Base-by-base conservation (phyloP, 2,329 filamentous ascomycete genomes). In the Claviceps pazoutovae region DNA sequence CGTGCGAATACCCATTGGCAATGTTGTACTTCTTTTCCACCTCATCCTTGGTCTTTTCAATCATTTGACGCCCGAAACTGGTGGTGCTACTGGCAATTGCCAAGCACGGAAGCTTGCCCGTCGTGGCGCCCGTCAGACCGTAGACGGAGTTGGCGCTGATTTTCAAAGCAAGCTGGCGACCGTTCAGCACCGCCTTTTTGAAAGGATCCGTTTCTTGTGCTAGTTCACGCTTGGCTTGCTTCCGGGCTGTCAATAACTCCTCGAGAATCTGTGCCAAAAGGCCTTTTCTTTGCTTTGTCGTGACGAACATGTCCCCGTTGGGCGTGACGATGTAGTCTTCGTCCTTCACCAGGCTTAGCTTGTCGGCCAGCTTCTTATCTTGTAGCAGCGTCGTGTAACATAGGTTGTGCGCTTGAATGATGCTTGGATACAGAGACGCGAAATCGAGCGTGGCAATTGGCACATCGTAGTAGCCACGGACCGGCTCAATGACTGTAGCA, bases 361-460 rank as follows among this genome's bases (percentile, higher is more conserved):
- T 86, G 54, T 94, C 86, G 4, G 95, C 78, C 1, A 79, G 82
- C 30, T 72, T 79, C 66, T 88, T 88, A 52, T 64, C 63, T 17
- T 23, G 39, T 64, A 97, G 71, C 36, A 97, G 73, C 0, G 93
- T 98, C 0, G 93, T 98, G 66, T 98, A 98, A 68, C 93, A 98
- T 21, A 98, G 79, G 59, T 98, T 98, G 70, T 98, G 93, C 0
- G 93, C 93, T 70, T 97, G 91, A 67, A 98, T 98, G 63, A 98
- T 98, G 72, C 90, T 96, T 21, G 93, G 93, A 61, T 98, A 98
- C 56, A 98, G 83, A 36, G 93, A 97, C 5, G 93, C 93, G 60
- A 98, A 98, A 88, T 98, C 93, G 44, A 98, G 83, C 0, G 93
- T 98, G 1, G 93, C 93, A 56, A 98, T 86, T 1, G 93, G 93